Percentiles rank a stretch among this genome's conserved stretches.
phyloP scores from a whole-genome alignment of 2,329 filamentous ascomycete genomes.

The Aspergillus spinulosporus region DNA sequence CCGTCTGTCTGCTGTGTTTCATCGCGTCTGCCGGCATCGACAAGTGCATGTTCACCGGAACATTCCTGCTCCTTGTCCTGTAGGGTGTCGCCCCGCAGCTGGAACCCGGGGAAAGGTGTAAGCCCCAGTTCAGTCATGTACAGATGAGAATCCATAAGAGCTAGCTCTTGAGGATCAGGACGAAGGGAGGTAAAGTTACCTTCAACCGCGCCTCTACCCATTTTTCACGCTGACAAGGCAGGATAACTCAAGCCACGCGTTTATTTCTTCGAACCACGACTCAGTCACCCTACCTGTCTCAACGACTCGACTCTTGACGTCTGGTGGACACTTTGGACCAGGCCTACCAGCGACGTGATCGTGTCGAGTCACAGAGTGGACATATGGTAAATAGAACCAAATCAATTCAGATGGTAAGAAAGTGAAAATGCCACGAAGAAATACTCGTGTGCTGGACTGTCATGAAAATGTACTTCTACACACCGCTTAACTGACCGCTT shows the following conservation, averaged over 20 bases:
- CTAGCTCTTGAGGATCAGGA: conserved; percentile 21
- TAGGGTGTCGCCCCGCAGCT: conserved; percentile 26
- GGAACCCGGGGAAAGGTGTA: conserved; percentile 44
- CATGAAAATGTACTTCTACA: conserved; percentile 25
- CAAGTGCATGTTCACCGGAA: conserved; percentile 4
- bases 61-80: conserved; percentile 16
- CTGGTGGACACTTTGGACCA: conserved; percentile 3
- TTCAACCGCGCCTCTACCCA: conserved; percentile 35
- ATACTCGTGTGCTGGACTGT: too few relatives aligned
- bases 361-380: background rate
- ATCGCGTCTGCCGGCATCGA: background rate
- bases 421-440: too few relatives aligned
- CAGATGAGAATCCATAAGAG: conserved; percentile 28
- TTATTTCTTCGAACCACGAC: background rate
- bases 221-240: conserved; percentile 13
- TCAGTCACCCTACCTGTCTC: conserved; percentile 1
- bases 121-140: conserved; percentile 43
- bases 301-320: background rate
- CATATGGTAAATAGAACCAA: background rate
- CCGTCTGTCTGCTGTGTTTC: background rate
- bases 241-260: background rate
- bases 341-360: conserved; percentile 1
- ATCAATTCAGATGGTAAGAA: too few relatives aligned
- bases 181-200: conserved; percentile 42
- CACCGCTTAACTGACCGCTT: conserved; percentile 61